phyloP scores from a whole-genome alignment of 306 rosid genomes.

The Corylus heterophylla region DNA sequence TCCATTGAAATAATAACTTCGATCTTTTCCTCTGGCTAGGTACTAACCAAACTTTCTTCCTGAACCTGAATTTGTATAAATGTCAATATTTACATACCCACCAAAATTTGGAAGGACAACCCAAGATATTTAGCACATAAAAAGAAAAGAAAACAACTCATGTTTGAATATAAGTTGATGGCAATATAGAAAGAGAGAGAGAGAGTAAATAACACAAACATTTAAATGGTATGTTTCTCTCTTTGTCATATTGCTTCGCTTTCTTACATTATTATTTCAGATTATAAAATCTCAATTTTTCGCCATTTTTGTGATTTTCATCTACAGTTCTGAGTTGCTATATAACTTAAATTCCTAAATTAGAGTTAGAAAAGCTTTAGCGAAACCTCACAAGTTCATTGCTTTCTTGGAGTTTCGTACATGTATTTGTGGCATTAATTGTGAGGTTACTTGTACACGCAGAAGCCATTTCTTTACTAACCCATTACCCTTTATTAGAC shows the following conservation, averaged over 20 bases:
- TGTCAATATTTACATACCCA: not conserved
- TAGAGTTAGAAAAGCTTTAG: constrained; percentile 10
- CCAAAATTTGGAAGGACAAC: not conserved
- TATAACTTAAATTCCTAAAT: constrained; percentile 1
- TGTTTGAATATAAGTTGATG: not conserved
- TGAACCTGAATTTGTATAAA: not conserved
- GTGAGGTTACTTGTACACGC: constrained; percentile 22
- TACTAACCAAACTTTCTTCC: not conserved
- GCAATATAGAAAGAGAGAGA: not conserved
- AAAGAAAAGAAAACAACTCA: not conserved
- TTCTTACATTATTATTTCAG: not conserved
- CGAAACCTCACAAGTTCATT: not conserved
- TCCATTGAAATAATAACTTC: not conserved
- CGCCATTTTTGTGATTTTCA: not conserved
- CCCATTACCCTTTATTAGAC: constrained; percentile 19
- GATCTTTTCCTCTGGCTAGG: not conserved
- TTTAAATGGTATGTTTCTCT: not conserved
- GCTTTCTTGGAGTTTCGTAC: too few relatives aligned
- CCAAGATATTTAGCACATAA: not conserved
- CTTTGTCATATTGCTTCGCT: not conserved
- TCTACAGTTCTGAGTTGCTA: constrained; percentile 12
- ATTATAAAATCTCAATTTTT: not conserved
- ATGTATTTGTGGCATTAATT: constrained; percentile 21
- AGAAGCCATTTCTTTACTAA: constrained; percentile 22
- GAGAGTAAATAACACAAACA: not conserved